Base-by-base conservation (phyloP, 1,139 yeast genomes). In the Yamadazyma jaroonii region DNA sequence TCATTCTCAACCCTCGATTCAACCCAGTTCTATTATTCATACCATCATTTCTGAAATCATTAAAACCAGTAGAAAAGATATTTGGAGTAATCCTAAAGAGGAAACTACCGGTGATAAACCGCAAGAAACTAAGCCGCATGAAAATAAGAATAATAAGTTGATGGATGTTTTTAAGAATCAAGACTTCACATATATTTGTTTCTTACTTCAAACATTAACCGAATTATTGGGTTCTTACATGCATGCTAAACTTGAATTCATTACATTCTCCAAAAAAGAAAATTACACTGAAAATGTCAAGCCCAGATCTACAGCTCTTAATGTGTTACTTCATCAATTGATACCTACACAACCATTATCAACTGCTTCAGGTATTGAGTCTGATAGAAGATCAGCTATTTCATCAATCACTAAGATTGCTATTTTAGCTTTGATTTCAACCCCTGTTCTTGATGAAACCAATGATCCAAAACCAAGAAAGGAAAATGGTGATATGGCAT, bases 141-240 rank as follows among this genome's bases (percentile, higher is more conserved):
- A 40, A 42, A 44, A 50, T 56, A 50, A 31, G 43, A 52, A 31
- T 48, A 51, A 37, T 5, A 46, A 41, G 47, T 58, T 51, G 37
- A 54, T 33, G 50, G 70, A 56, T 53, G 61, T 52, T 34, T 67
- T 60, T 52, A 58, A 57, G 35, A 76, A 77, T 45, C 45, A 50
- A 9, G 69, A 75, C 25, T 85, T 83, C 55, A 71, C 81, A 0
- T 81, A 84, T 51, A 79, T 80, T 38, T 74, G 84, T 34, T 86
- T 82, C 53, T 61, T 90, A 30, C 61, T 90, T 29, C 87, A 82
- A 50, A 62, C 79, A 0, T 59, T 89, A 27, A 72, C 83, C 1
- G 97, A 90, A 49, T 63, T 89, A 11, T 59, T 89, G 13, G 79
- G 83, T 2, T 84, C 96, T 1, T 90, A 89, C 58, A 84, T 83